Evolutionary conservation across 768 basidiomycete species (phyloP).

Genomic region (Boletus speciosus): DNA sequence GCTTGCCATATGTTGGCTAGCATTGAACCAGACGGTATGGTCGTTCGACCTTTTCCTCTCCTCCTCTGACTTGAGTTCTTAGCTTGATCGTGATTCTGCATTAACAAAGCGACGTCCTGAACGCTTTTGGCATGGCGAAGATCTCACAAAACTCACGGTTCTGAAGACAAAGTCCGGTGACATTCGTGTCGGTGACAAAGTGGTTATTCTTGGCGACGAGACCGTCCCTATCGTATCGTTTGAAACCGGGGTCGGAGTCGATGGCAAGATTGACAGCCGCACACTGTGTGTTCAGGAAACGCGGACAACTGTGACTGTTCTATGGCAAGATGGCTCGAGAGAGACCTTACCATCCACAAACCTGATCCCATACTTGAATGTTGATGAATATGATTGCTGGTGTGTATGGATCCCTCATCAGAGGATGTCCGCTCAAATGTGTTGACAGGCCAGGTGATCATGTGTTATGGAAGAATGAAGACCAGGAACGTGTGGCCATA

Average conservation of each 20-base stretch:
- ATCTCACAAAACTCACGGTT: constrained; percentile 61
- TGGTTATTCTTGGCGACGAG: constrained; percentile 50
- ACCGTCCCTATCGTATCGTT: constrained; percentile 59
- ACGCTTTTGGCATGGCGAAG: constrained; percentile 68
- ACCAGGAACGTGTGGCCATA: constrained; percentile 60
- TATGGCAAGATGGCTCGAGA: constrained; percentile 85
- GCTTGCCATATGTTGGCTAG: constrained; percentile 82
- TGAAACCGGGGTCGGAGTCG: constrained; percentile 45
- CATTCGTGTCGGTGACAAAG: constrained; percentile 72
- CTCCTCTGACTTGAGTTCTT: constrained; percentile 1
- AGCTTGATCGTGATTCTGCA: constrained; percentile 63
- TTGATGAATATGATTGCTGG: constrained; percentile 93
- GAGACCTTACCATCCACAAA: constrained; percentile 60
- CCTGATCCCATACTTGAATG: constrained; percentile 78
- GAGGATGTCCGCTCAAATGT: constrained; percentile 5
- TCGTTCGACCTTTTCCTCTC: not conserved
- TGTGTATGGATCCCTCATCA: constrained; percentile 32
- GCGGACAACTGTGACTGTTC: constrained; percentile 59
- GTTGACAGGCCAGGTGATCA: constrained; percentile 82
- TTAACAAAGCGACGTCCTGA: constrained; percentile 61
- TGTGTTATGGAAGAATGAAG: constrained; percentile 80
- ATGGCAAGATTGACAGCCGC: constrained; percentile 48
- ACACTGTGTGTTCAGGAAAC: constrained; percentile 68
- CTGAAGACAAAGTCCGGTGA: constrained; percentile 61
- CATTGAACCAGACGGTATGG: constrained; percentile 79